Percentiles rank a stretch among this genome's conserved stretches.
phyloP scores from a whole-genome alignment of 768 basidiomycete species.

The Grammothele lineata region DNA sequence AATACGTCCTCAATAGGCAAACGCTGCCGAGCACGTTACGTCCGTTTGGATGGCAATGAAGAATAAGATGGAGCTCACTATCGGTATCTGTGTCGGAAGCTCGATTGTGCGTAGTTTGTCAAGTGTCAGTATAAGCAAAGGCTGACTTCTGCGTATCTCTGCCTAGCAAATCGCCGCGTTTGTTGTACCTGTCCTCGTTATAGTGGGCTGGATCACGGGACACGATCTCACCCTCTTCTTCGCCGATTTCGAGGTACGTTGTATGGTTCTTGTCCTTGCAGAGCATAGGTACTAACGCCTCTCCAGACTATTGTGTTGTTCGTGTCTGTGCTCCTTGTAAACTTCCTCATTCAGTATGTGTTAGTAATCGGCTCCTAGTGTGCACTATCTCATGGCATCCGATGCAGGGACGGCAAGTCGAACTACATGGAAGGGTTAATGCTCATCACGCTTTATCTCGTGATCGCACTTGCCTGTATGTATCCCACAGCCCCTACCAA shows the following conservation, averaged over 20 bases:
- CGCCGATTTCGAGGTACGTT: constrained; percentile 71
- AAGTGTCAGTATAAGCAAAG: no score
- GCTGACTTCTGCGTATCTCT: not conserved
- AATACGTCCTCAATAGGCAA: constrained; percentile 43
- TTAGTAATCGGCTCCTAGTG: not conserved
- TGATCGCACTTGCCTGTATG: constrained; percentile 79
- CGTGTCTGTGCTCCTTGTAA: constrained; percentile 84
- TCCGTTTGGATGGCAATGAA: constrained; percentile 90
- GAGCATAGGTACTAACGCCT: not conserved
- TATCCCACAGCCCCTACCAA: constrained; percentile 4
- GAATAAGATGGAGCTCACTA: constrained; percentile 66
- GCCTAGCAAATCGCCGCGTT: constrained; percentile 82
- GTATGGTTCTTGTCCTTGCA: not conserved
- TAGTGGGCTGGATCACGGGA: constrained; percentile 79
- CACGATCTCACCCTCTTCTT: constrained; percentile 81
- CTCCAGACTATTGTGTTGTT: constrained; percentile 76
- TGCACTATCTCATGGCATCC: no score
- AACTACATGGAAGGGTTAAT: constrained; percentile 94
- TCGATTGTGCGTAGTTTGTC: constrained; percentile 65
- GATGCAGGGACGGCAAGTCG: constrained; percentile 74
- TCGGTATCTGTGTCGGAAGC: constrained; percentile 76
- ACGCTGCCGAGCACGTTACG: constrained; percentile 83
- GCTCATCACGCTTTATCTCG: constrained; percentile 68
- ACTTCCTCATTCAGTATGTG: constrained; percentile 46
- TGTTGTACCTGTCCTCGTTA: constrained; percentile 82